phyloP scores from a whole-genome alignment of 1,284 basidiomycete genomes.

The Boletellus deceptivus region DNA sequence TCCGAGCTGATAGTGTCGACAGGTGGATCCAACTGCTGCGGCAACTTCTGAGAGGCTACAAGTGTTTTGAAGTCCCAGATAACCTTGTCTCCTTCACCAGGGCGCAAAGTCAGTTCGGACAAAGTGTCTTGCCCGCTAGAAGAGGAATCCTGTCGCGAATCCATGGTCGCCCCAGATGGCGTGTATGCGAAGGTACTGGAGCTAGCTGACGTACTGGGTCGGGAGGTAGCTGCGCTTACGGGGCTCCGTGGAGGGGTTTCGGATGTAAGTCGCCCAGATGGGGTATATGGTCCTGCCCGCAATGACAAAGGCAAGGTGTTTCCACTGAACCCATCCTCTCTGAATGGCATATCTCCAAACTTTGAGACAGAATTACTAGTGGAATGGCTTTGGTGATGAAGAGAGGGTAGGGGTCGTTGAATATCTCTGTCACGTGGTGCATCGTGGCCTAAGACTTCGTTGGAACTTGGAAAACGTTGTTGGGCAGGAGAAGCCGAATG shows the following conservation, averaged over 20 bases:
- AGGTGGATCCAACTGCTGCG: conserved; percentile 17
- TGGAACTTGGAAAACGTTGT: conserved; percentile 27
- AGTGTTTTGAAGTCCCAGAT: conserved; percentile 30
- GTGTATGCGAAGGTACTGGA: conserved; percentile 24
- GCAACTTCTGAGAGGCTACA: conserved; percentile 16
- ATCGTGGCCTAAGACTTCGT: conserved; percentile 24
- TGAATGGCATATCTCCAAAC: conserved; percentile 32
- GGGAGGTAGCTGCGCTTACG: conserved; percentile 47
- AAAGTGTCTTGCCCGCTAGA: conserved; percentile 33
- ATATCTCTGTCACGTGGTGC: conserved; percentile 27
- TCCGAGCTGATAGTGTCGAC: conserved; percentile 27
- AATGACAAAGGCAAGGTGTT: conserved; percentile 25
- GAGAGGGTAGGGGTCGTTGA: conserved; percentile 28
- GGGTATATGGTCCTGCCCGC: conserved; percentile 29
- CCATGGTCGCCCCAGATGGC: conserved; percentile 24
- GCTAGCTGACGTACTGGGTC: conserved; percentile 31
- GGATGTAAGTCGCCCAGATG: conserved; percentile 20
- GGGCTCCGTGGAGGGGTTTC: conserved; percentile 59
- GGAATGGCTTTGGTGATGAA: conserved; percentile 31
- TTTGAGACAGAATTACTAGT: conserved; percentile 27
- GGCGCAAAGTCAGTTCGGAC: conserved; percentile 32
- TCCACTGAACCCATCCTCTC: conserved; percentile 29
- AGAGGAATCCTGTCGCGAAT: conserved; percentile 29
- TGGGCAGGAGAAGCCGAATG: conserved; percentile 55
- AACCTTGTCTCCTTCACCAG: conserved; percentile 32